Conservation (phyloP, 2,329 filamentous ascomycete species). For the Blastomyces silverae region DNA sequence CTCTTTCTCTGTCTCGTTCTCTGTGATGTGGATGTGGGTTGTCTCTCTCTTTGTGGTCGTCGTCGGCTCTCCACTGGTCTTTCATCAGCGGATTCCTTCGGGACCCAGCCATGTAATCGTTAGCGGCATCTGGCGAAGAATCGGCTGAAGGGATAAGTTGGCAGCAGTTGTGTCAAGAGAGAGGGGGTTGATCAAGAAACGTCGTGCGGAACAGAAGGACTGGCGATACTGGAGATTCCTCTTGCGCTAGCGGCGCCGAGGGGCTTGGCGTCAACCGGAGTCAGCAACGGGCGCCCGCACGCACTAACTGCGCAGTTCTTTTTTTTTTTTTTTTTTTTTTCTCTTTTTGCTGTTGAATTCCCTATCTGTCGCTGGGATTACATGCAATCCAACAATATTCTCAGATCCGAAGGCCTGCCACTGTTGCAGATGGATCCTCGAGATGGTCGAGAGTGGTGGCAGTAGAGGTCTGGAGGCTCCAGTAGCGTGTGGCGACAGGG, state of each 20-base stretch:
- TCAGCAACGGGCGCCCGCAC: conserved; percentile 19
- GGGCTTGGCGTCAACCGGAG: conserved; percentile 11
- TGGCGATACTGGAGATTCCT: conserved; percentile 14
- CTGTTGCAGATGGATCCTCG: background rate
- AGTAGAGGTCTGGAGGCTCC: background rate
- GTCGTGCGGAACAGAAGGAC: conserved; percentile 9
- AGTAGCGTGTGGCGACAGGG: background rate
- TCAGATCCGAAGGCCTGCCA: background rate
- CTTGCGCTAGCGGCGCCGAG: conserved; percentile 17
- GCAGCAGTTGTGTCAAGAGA: conserved; percentile 14
- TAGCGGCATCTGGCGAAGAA: conserved; percentile 38
- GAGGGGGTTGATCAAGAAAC: conserved; percentile 18
- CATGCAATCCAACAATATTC: background rate
- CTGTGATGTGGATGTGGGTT: conserved; percentile 27
- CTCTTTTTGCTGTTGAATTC: background rate
- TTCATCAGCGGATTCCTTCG: conserved; percentile 46
- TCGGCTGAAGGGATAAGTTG: conserved; percentile 16
- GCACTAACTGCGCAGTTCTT: conserved; percentile 18
- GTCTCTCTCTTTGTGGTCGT: conserved; percentile 34
- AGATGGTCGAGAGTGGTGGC: background rate
- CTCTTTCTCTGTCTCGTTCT: conserved; percentile 26
- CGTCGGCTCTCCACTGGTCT: conserved; percentile 46
- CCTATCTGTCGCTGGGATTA: background rate
- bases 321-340: conserved; percentile 2
- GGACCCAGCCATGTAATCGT: conserved; percentile 46